phyloP scores from a whole-genome alignment of 768 basidiomycete species.

The Lactifluus hygrophoroides region DNA sequence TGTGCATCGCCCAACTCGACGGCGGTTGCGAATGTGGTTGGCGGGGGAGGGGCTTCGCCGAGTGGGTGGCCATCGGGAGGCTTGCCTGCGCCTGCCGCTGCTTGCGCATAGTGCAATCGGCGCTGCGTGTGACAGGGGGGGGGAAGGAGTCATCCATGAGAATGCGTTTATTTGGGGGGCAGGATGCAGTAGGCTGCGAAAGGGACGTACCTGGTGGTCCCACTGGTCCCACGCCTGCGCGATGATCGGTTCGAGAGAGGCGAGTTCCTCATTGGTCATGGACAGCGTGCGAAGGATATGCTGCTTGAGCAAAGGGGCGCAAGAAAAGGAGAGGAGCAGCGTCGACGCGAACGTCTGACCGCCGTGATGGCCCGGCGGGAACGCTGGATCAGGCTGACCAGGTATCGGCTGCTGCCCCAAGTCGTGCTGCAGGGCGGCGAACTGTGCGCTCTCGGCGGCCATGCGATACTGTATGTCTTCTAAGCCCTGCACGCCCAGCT shows the following conservation, averaged over 20 bases:
- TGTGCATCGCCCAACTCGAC: conserved; percentile 14
- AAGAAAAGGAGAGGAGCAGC: conserved; percentile 66
- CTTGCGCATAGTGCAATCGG: conserved; percentile 36
- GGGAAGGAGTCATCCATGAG: neutral
- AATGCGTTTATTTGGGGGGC: neutral
- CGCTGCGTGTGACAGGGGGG: conserved; percentile 28
- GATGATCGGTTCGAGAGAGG: conserved; percentile 68
- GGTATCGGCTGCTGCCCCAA: conserved; percentile 28
- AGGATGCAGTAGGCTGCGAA: conserved; percentile 2
- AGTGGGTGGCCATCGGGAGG: conserved; percentile 25
- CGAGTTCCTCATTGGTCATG: conserved; percentile 74
- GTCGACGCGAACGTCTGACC: conserved; percentile 79
- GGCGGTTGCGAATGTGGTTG: conserved; percentile 11
- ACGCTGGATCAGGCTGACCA: conserved; percentile 46
- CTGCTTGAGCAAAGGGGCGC: conserved; percentile 62
- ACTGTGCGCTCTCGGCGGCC: conserved; percentile 35
- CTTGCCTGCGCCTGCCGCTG: conserved; percentile 21
- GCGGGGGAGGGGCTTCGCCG: conserved; percentile 21
- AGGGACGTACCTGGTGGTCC: conserved; percentile 61
- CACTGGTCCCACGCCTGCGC: conserved; percentile 83
- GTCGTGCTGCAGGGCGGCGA: conserved; percentile 26
- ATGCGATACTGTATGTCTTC: conserved; percentile 63
- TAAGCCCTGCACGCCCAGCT: conserved; percentile 43
- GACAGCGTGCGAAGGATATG: conserved; percentile 63
- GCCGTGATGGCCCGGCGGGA: conserved; percentile 48